Base-by-base conservation (phyloP, 2,329 filamentous ascomycete species). In the Penicillium sclerotigenum region DNA sequence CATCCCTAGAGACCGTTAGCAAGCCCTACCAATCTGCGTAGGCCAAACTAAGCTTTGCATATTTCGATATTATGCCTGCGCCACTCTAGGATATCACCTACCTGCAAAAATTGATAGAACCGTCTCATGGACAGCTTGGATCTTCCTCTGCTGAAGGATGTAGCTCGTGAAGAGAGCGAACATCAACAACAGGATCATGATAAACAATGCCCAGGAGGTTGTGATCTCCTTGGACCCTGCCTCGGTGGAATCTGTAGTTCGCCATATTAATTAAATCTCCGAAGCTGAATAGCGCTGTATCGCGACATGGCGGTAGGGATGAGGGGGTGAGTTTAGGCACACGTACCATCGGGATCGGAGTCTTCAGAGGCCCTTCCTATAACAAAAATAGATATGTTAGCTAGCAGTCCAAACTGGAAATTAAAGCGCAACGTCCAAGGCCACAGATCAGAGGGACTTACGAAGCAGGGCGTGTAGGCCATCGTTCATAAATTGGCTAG, bases 101-200 rank as follows among this genome's bases (percentile, higher is more conserved):
- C 91, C 91, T 56, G 91, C 92, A 79, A 99, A 97, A 72, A 99
- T 99, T 59, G 93, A 97, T 60, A 99, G 87, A 67, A 97, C 94
- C 1, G 94, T 99, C 79, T 99, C 94, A 75, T 99, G 94, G 52
- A 99, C 88, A 28, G 94, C 94, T 69, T 97, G 94, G 54, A 99
- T 92, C 78, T 95, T 97, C 77, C 90, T 92, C 78, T 94, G 90
- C 76, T 97, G 93, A 59, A 99, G 83, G 65, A 95, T 88, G 78
- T 99, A 99, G 81, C 92, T 97, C 42, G 91, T 96, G 75, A 97
- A 96, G 67, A 99, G 90, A 60, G 94, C 93, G 63, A 89, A 84
- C 65, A 97, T 96, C 68, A 99, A 86, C 66, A 99, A 86, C 78
- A 91, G 84, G 67, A 99, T 96, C 67, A 96, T 86, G 70, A 99